These are phyloP conservation scores for Debaryomyces maramus DNA, from an alignment of 805 yeast species.

Conservation along the genomic window DNA sequence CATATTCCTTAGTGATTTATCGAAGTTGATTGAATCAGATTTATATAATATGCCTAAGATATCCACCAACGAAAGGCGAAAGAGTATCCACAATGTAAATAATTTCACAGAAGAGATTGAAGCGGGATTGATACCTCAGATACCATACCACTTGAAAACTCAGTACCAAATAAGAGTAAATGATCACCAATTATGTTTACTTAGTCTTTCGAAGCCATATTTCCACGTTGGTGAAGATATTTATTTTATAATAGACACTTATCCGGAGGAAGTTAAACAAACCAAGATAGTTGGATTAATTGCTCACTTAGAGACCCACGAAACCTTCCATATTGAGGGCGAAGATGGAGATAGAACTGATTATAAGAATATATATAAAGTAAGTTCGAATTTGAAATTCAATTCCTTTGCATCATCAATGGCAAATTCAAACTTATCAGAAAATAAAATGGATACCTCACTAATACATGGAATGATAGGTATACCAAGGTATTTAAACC, in stretches of 20 bases:
- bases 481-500: slow-evolving; percentile 31
- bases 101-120: slow-evolving; percentile 11
- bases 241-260: slow-evolving; percentile 30
- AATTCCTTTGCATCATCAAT: slow-evolving; percentile 35
- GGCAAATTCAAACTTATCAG: slow-evolving; percentile 9
- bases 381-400: slow-evolving; percentile 32
- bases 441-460: slow-evolving; percentile 6
- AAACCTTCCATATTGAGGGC: slow-evolving; percentile 27
- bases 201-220: slow-evolving; percentile 33
- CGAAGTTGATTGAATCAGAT: slow-evolving; percentile 31
- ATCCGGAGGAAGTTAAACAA: slow-evolving; percentile 15
- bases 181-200: slow-evolving; percentile 29
- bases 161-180: slow-evolving; percentile 40
- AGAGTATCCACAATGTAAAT: slow-evolving; percentile 23
- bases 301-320: slow-evolving; percentile 41
- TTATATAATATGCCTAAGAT: slow-evolving; percentile 33
- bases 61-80: slow-evolving; percentile 32
- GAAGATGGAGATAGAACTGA: slow-evolving; percentile 10
- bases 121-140: slow-evolving; percentile 21
- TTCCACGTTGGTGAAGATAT: slow-evolving; percentile 42
- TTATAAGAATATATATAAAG: slow-evolving; percentile 29
- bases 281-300: slow-evolving; percentile 34
- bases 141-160: slow-evolving; percentile 30
- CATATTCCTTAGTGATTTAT: slow-evolving; percentile 31
- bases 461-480: slow-evolving; percentile 27